Conservation (phyloP, 768 basidiomycete species). For the Naganishia friedmannii region DNA sequence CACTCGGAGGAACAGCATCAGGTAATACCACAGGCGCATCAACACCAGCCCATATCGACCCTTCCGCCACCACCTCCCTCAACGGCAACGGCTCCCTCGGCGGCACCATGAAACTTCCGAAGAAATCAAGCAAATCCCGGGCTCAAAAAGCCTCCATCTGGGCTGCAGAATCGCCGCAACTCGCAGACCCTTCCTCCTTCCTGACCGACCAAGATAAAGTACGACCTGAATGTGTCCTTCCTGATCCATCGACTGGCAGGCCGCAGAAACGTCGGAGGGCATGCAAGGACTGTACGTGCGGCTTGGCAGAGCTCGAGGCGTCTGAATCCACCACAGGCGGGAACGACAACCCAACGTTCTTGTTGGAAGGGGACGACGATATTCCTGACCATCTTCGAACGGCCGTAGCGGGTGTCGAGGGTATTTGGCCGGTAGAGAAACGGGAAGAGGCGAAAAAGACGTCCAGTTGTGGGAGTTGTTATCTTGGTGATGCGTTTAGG, state of each 20-base stretch:
- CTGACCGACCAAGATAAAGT: conserved; percentile 77
- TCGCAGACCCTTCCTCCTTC: conserved; percentile 67
- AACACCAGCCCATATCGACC: conserved; percentile 8
- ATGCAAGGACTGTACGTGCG: conserved; percentile 94
- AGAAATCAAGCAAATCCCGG: conserved; percentile 55
- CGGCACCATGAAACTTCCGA: conserved; percentile 40
- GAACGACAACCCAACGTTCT: conserved; percentile 45
- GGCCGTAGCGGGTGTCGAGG: conserved; percentile 48
- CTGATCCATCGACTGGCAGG: conserved; percentile 38
- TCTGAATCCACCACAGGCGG: conserved; percentile 61
- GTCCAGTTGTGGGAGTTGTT: conserved; percentile 96
- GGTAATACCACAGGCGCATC: neutral
- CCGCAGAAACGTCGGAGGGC: conserved; percentile 57
- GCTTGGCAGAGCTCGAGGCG: conserved; percentile 87
- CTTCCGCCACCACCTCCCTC: conserved; percentile 30
- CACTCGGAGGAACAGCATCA: conserved; percentile 27
- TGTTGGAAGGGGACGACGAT: conserved; percentile 61
- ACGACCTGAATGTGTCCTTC: conserved; percentile 68
- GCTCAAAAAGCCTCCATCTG: conserved; percentile 85
- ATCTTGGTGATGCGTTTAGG: conserved; percentile 94
- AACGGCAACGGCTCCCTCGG: conserved; percentile 27
- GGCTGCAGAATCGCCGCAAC: conserved; percentile 70
- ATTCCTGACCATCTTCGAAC: conserved; percentile 45
- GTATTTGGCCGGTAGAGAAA: conserved; percentile 50
- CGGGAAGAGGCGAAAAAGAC: conserved; percentile 57